Evolutionary conservation across 495 filamentous ascomycete genomes (phyloP).

Genomic region (Penicillium ucsense): DNA sequence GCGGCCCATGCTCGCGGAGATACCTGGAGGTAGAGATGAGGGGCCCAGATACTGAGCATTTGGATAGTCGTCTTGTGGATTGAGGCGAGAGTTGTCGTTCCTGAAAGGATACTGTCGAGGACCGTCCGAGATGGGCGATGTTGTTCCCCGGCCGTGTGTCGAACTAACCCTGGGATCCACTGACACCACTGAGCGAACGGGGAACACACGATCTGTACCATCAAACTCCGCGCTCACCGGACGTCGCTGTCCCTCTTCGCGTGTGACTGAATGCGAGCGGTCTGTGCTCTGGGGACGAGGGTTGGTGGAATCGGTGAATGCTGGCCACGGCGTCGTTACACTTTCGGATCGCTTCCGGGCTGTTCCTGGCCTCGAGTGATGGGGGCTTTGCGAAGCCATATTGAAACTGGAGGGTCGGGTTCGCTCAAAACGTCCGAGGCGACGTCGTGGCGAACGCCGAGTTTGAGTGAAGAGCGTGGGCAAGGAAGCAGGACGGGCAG

Average conservation of each 20-base stretch:
- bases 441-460: background rate
- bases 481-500: no score
- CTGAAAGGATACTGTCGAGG: slow-evolving; percentile 26
- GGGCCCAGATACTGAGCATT: slow-evolving; percentile 2
- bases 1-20: slow-evolving; percentile 5
- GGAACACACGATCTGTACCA: slow-evolving; percentile 62
- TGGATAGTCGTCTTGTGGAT: slow-evolving; percentile 10
- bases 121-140: slow-evolving; percentile 16
- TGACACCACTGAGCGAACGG: slow-evolving; percentile 72
- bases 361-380: slow-evolving; percentile 3
- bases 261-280: slow-evolving; percentile 12
- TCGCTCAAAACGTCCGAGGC: background rate
- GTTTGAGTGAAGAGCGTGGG: background rate
- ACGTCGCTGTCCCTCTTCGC: slow-evolving; percentile 1
- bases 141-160: slow-evolving; percentile 1
- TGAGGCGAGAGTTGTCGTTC: slow-evolving; percentile 20
- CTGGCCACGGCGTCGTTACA: background rate
- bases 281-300: slow-evolving; percentile 6
- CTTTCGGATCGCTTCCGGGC: slow-evolving; percentile 13
- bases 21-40: slow-evolving; percentile 2
- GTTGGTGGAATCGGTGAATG: background rate
- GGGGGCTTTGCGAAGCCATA: slow-evolving; percentile 7
- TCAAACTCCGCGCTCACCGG: slow-evolving; percentile 11
- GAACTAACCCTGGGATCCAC: slow-evolving; percentile 45
- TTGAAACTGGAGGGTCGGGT: background rate